A percentile compares a stretch with the other conserved stretches of the same genome.
Evolutionary conservation across 768 basidiomycete species (phyloP).

Genomic region (Sporobolomyces pararoseus): DNA sequence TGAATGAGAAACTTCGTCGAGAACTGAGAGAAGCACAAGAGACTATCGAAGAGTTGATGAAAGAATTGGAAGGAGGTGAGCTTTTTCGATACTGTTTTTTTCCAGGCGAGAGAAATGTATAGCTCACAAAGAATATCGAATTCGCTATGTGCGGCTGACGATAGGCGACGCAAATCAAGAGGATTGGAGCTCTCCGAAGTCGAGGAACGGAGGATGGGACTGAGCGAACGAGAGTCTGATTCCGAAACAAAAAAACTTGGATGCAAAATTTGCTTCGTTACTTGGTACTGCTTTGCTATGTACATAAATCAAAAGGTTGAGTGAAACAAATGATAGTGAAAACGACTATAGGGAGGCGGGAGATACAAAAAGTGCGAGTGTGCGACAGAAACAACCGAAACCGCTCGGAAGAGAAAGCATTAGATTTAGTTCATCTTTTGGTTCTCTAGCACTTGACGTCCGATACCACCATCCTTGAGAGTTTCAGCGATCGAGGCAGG

Average conservation of each 20-base stretch:
- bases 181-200: too few species aligned
- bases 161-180: too few species aligned
- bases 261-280: neutral
- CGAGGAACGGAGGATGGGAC: too few species aligned
- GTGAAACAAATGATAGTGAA: neutral
- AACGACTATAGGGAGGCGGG: neutral
- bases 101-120: too few species aligned
- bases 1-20: neutral
- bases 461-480: constrained; percentile 6
- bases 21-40: neutral
- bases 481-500: neutral
- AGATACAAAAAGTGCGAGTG: neutral
- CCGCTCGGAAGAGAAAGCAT: too few species aligned
- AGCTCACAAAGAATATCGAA: too few species aligned
- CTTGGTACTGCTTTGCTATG: constrained; percentile 1
- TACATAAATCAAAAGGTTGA: neutral
- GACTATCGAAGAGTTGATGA: neutral
- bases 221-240: neutral
- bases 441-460: constrained; percentile 10
- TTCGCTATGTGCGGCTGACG: too few species aligned
- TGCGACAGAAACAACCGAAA: neutral
- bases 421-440: constrained; percentile 20
- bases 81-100: neutral
- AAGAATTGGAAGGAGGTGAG: neutral
- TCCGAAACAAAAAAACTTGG: too few species aligned